Conservation (phyloP, 768 basidiomycete genomes). For the Tulasnella sp. region DNA sequence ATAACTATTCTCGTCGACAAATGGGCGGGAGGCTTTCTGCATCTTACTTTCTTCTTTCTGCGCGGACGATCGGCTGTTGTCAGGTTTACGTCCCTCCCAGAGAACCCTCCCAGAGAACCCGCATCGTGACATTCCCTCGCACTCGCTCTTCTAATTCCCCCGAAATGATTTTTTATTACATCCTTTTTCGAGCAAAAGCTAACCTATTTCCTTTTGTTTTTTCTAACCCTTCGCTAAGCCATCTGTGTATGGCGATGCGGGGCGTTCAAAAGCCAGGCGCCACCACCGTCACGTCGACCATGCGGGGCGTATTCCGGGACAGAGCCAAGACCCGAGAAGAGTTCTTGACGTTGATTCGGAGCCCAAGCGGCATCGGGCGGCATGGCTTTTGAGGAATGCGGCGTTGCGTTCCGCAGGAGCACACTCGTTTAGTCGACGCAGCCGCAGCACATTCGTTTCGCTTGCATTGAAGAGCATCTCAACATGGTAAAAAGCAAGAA, state of each 20-base stretch:
- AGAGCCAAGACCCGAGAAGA: slow-evolving; percentile 98
- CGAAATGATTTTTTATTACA: slow-evolving; percentile 13
- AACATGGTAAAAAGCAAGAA: neutral
- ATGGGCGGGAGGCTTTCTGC: neutral
- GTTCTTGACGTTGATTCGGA: slow-evolving; percentile 71
- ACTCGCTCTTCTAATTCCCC: neutral
- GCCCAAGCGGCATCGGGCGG: slow-evolving; percentile 17
- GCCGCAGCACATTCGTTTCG: too few relatives aligned
- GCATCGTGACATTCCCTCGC: too few relatives aligned
- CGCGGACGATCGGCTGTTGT: neutral
- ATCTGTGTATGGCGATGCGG: slow-evolving; percentile 99
- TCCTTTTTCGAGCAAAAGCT: slow-evolving; percentile 6
- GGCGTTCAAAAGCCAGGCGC: slow-evolving; percentile 98
- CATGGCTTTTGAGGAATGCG: neutral
- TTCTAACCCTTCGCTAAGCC: slow-evolving; percentile 39
- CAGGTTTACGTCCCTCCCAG: neutral
- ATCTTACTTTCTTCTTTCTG: neutral
- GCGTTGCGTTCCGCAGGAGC: neutral
- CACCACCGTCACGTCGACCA: slow-evolving; percentile 90
- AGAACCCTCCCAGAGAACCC: too few relatives aligned
- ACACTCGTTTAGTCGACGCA: neutral
- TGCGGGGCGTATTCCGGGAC: slow-evolving; percentile 97
- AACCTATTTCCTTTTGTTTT: neutral
- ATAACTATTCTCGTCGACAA: neutral
- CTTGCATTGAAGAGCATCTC: neutral